These are phyloP conservation scores for Acanthochlamys bracteata DNA, from an alignment of 106 monocot genomes.

Conservation along the genomic window DNA sequence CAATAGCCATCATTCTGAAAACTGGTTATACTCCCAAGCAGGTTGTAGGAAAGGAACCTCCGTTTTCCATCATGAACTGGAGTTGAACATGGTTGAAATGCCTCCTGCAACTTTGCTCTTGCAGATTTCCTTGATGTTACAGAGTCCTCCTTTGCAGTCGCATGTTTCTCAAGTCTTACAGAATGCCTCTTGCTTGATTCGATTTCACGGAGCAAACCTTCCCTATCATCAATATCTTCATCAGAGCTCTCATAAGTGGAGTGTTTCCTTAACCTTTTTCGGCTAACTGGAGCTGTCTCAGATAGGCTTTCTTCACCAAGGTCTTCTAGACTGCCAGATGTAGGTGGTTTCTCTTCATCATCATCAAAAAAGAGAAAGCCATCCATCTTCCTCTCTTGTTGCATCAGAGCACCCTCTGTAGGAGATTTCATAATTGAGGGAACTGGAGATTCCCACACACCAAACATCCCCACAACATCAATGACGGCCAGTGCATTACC, in stretches of 20 bases:
- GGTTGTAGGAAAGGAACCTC: constrained; percentile 75
- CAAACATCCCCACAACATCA: constrained; percentile 72
- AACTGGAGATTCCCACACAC: constrained; percentile 71
- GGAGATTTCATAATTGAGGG: constrained; percentile 88
- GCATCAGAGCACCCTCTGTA: constrained; percentile 45
- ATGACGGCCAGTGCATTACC: constrained; percentile 84
- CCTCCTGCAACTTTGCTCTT: constrained; percentile 48
- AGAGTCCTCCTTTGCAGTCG: constrained; percentile 21
- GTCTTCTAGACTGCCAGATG: constrained; percentile 59
- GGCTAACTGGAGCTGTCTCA: constrained; percentile 44
- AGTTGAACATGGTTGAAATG: constrained; percentile 89
- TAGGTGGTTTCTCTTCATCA: constrained; percentile 30
- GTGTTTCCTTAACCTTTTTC: constrained; percentile 48
- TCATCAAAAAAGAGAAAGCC: constrained; percentile 59
- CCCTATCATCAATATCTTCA: constrained; percentile 56
- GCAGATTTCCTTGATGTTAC: constrained; percentile 12
- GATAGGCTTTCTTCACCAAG: constrained; percentile 36
- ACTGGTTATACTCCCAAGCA: constrained; percentile 89
- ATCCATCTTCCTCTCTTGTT: constrained; percentile 21
- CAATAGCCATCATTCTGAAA: constrained; percentile 84
- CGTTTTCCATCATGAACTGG: constrained; percentile 67
- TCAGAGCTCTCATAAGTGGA: constrained; percentile 38
- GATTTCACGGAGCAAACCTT: constrained; percentile 54
- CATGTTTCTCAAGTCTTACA: constrained; percentile 22
- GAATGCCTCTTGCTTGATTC: constrained; percentile 44